Evolutionary conservation across 345 rosid genomes (phyloP), one percentile per base, ranked within the genome.

Genomic region (Syzygium aromaticum): DNA sequence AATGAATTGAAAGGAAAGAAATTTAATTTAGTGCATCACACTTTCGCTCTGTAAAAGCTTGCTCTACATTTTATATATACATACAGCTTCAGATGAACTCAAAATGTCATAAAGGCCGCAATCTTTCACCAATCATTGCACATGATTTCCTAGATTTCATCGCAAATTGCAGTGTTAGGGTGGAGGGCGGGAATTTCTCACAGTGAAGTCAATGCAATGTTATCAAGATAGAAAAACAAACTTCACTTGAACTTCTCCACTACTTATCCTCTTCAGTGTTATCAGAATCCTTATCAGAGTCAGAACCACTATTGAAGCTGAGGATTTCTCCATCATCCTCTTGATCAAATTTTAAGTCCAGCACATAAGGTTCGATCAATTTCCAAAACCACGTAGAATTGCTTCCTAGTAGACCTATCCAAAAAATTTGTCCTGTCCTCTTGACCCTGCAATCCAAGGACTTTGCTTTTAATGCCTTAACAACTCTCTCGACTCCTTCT

Each of bases 321-420:
- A 96, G 94, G 93, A 96, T 84, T 89, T 86, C 86, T 38, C 43
- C 86, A 38, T 54, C 86, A 61, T 27, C 86, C 52, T 51, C 61
- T 28, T 90, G 86, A 90, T 77, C 64, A 87, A 92, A 95, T 93
- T 90, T 92, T 84, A 93, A 77, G 80, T 92, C 94, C 63, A 94
- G 89, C 51, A 98, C 90, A 57, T 93, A 87, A 14, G 97, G 95
- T 86, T 93, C 98, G 51, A 95, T 92, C 87, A 96, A 86, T 86
- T 96, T 92, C 98, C 96, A 93, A 84, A 95, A 95, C 92, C 86
- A 88, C 19, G 87, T 87, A 12, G 99, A 92, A 89, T 93, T 91
- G 85, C 85, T 89, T 88, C 97, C 97, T 4, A 93, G 90, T 85
- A 97, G 91, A n/a, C 99, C 98, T 11, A 97, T 89, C 98, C 98